Percentiles rank a stretch among this genome's conserved stretches.
phyloP scores from a whole-genome alignment of 2,329 filamentous ascomycete genomes.

The Fusarium keratoplasticum region DNA sequence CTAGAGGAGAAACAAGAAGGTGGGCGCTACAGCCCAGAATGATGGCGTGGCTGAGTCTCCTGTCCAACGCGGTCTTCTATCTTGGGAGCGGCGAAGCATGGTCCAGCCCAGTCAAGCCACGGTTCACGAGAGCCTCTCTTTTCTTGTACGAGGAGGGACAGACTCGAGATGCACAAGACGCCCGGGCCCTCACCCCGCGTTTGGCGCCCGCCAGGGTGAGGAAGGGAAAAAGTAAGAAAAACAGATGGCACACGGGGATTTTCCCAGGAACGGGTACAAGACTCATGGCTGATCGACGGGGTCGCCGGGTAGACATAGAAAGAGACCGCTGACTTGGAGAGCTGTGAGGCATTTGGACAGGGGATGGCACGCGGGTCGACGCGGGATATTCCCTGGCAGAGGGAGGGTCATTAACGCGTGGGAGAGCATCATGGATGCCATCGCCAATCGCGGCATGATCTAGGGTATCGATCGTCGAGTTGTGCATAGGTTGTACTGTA shows the following conservation, averaged over 20 bases:
- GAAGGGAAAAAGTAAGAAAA: constrained; percentile 26
- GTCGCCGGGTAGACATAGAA: background rate
- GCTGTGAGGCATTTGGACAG: constrained; percentile 34
- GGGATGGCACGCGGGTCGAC: constrained; percentile 19
- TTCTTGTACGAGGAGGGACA: background rate
- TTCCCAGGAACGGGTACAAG: constrained; percentile 27
- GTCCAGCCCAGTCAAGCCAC: background rate
- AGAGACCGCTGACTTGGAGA: background rate
- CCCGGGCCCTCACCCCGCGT: constrained; percentile 39
- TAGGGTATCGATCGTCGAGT: constrained; percentile 29
- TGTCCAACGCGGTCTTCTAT: constrained; percentile 26
- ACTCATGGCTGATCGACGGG: constrained; percentile 2
- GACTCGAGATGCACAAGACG: constrained; percentile 13
- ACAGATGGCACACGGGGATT: constrained; percentile 27
- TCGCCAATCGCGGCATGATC: constrained; percentile 42
- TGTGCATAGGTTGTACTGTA: background rate
- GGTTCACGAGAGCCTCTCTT: background rate
- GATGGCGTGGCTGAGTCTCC: constrained; percentile 30
- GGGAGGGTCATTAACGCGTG: constrained; percentile 20
- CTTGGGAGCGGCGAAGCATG: constrained; percentile 36
- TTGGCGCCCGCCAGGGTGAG: constrained; percentile 37
- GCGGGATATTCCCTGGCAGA: constrained; percentile 39
- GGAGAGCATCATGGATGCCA: constrained; percentile 32
- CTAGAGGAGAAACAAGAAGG: constrained; percentile 8
- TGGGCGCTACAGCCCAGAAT: background rate